Evolutionary conservation across 2,329 filamentous ascomycete species (phyloP).

Genomic region (Hymenoscyphus linearis): DNA sequence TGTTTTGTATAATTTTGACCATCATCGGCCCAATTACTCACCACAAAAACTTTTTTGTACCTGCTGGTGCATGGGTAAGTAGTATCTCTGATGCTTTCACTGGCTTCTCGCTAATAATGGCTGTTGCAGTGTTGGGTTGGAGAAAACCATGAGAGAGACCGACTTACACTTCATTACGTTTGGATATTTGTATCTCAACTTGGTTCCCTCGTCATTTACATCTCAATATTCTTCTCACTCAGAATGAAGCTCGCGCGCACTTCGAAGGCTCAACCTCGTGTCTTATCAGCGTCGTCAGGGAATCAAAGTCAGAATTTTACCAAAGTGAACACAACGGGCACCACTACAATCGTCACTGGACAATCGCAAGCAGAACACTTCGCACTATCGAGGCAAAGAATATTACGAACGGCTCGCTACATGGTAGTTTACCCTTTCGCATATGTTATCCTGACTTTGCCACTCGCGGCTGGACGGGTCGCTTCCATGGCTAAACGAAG

Average conservation of each 20-base stretch:
- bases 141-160: slow-evolving; percentile 38
- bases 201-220: slow-evolving; percentile 46
- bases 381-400: slow-evolving; percentile 14
- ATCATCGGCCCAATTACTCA: slow-evolving; percentile 37
- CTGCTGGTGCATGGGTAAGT: slow-evolving; percentile 46
- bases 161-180: slow-evolving; percentile 48
- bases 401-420: slow-evolving; percentile 38
- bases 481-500: slow-evolving; percentile 38
- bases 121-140: slow-evolving; percentile 50
- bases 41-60: slow-evolving; percentile 40
- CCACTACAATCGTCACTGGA: slow-evolving; percentile 13
- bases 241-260: slow-evolving; percentile 16
- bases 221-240: slow-evolving; percentile 32
- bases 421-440: slow-evolving; percentile 48
- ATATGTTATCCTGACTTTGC: slow-evolving; percentile 46
- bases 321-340: slow-evolving; percentile 9
- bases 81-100: not conserved
- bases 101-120: not conserved
- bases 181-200: slow-evolving; percentile 52
- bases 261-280: not conserved
- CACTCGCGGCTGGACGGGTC: slow-evolving; percentile 46
- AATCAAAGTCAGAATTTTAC: not conserved
- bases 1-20: slow-evolving; percentile 40
- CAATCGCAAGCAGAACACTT: slow-evolving; percentile 14
- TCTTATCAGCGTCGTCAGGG: not conserved